Percentiles rank a stretch among this genome's conserved stretches.
Conservation (phyloP, 23 red algal genomes). For the Gracilaria domingensis region DNA sequence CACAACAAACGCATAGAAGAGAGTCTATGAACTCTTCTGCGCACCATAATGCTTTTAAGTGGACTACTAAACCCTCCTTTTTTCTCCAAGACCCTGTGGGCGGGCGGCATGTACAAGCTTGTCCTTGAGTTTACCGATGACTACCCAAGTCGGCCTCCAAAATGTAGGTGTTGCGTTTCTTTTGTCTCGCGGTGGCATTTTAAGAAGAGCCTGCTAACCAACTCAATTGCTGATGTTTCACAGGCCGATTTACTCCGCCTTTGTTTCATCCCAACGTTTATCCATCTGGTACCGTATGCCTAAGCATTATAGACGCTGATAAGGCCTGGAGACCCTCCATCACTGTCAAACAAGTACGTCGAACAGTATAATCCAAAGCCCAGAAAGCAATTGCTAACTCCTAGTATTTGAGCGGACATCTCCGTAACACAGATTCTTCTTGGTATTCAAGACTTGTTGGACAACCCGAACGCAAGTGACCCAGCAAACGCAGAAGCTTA, state of each 20-base stretch:
- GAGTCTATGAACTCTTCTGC: background rate
- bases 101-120: slow-evolving; percentile 87
- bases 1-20: background rate
- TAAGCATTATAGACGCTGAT: slow-evolving; percentile 93
- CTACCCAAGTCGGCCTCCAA: slow-evolving; percentile 91
- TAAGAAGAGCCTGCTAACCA: background rate
- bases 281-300: slow-evolving; percentile 98
- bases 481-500: slow-evolving; percentile 91
- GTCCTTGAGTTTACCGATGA: slow-evolving; percentile 92
- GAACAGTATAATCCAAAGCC: background rate
- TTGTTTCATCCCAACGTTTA: slow-evolving; percentile 99
- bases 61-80: slow-evolving; percentile 6
- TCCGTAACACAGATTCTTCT: slow-evolving; percentile 78
- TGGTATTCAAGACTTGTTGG: slow-evolving; percentile 91
- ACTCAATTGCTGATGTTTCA: background rate
- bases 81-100: slow-evolving; percentile 79
- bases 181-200: background rate
- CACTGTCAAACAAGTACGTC: slow-evolving; percentile 90
- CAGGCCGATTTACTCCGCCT: slow-evolving; percentile 91
- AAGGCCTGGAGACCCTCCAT: slow-evolving; percentile 97
- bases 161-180: slow-evolving; percentile 53
- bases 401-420: background rate
- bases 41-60: background rate
- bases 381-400: background rate
- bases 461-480: slow-evolving; percentile 86